Percentiles rank a stretch among this genome's conserved stretches.
Evolutionary conservation across 1,284 basidiomycete species (phyloP).

Genomic region (Takashimella koratensis): DNA sequence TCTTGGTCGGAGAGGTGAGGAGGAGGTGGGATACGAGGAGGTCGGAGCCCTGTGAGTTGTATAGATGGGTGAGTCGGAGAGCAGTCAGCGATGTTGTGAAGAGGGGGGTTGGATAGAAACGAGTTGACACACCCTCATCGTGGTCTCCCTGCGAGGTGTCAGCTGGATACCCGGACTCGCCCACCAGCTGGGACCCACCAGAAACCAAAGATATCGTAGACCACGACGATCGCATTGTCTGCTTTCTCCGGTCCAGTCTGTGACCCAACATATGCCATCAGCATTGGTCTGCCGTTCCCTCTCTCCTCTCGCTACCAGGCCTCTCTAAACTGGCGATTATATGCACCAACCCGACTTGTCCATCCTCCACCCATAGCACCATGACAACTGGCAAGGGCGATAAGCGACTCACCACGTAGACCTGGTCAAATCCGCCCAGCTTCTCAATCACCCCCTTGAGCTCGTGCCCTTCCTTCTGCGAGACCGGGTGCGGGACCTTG

Average conservation of each 20-base stretch:
- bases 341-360: too few species aligned
- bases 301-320: too few species aligned
- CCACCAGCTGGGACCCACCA: conserved; percentile 22
- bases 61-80: background rate
- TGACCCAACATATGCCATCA: background rate
- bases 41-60: conserved; percentile 32
- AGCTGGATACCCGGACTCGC: conserved; percentile 1
- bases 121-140: conserved; percentile 20
- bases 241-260: conserved; percentile 36
- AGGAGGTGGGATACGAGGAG: conserved; percentile 30
- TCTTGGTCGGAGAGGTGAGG: conserved; percentile 26
- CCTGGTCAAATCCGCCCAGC: conserved; percentile 30
- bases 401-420: conserved; percentile 33
- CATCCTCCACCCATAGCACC: too few species aligned
- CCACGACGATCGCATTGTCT: conserved; percentile 36
- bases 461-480: conserved; percentile 20
- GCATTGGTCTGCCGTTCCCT: too few species aligned
- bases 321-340: too few species aligned
- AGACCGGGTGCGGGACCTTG: conserved; percentile 32
- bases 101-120: too few species aligned
- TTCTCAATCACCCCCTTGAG: conserved; percentile 24
- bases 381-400: background rate
- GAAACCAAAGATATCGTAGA: conserved; percentile 47
- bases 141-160: conserved; percentile 36
- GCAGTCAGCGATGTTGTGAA: background rate